These are phyloP conservation scores for Colletotrichum costaricense DNA, from an alignment of 2,329 filamentous ascomycete species.

Conservation along the genomic window DNA sequence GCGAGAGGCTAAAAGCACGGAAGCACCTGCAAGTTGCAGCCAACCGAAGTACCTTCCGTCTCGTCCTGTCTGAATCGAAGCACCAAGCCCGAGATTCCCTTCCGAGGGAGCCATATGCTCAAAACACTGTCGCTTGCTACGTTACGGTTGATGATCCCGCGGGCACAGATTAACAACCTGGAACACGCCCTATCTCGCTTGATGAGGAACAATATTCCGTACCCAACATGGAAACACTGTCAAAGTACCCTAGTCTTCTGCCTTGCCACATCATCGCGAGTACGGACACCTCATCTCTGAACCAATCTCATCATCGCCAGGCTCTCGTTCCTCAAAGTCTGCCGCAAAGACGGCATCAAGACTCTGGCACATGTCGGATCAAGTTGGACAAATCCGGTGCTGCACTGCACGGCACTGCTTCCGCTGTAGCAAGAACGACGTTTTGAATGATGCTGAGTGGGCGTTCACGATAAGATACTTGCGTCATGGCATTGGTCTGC, in stretches of 20 bases:
- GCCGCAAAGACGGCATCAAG: neutral
- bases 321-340: neutral
- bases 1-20: constrained; percentile 29
- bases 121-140: neutral
- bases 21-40: constrained; percentile 1
- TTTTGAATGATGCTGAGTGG: neutral
- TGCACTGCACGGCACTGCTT: constrained; percentile 15
- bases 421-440: constrained; percentile 16
- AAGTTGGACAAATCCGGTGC: neutral
- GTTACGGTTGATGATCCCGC: neutral
- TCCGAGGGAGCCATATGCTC: neutral
- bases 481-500: neutral
- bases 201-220: neutral
- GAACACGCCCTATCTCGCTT: constrained; percentile 6
- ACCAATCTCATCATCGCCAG: neutral
- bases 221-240: too few species aligned
- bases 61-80: neutral
- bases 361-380: neutral
- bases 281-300: neutral
- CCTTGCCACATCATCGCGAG: neutral
- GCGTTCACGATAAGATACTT: neutral
- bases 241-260: neutral
- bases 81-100: neutral
- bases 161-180: neutral
- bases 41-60: neutral